These are phyloP conservation scores for Umbelopsis sp. DNA, from an alignment of 192 early-diverging fungal genomes.

Conservation along the genomic window DNA sequence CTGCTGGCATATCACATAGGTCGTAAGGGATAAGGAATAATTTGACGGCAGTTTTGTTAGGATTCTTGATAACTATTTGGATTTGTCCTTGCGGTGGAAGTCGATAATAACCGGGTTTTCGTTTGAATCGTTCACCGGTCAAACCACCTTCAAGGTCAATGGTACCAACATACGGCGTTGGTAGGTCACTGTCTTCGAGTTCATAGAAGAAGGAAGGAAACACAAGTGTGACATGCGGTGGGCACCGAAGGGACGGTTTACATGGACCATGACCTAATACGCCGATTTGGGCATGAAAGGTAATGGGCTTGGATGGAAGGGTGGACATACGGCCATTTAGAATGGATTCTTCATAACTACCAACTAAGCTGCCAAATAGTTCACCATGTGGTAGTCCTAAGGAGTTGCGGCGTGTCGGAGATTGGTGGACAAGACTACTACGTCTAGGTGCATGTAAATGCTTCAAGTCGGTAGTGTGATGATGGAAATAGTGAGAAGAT, in stretches of 20 bases:
- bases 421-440: slow-evolving; percentile 9
- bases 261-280: slow-evolving; percentile 62
- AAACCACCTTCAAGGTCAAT: slow-evolving; percentile 62
- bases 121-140: slow-evolving; percentile 40
- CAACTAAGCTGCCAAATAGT: slow-evolving; percentile 45
- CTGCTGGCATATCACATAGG: slow-evolving; percentile 70
- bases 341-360: slow-evolving; percentile 70
- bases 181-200: slow-evolving; percentile 54
- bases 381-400: slow-evolving; percentile 23
- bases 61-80: slow-evolving; percentile 83
- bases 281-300: slow-evolving; percentile 72
- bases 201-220: slow-evolving; percentile 83
- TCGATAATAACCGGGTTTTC: slow-evolving; percentile 59
- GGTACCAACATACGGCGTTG: slow-evolving; percentile 76
- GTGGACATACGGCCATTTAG: slow-evolving; percentile 78
- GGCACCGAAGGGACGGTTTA: slow-evolving; percentile 61
- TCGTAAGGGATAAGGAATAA: slow-evolving; percentile 82
- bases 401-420: slow-evolving; percentile 5
- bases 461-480: background rate
- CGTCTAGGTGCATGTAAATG: background rate
- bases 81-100: slow-evolving; percentile 74
- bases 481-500: background rate
- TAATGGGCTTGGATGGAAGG: slow-evolving; percentile 70
- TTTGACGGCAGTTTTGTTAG: slow-evolving; percentile 74
- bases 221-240: slow-evolving; percentile 60